These are phyloP conservation scores for Ustilago esculenta DNA, from an alignment of 1,284 basidiomycete genomes.

Conservation along the genomic window DNA sequence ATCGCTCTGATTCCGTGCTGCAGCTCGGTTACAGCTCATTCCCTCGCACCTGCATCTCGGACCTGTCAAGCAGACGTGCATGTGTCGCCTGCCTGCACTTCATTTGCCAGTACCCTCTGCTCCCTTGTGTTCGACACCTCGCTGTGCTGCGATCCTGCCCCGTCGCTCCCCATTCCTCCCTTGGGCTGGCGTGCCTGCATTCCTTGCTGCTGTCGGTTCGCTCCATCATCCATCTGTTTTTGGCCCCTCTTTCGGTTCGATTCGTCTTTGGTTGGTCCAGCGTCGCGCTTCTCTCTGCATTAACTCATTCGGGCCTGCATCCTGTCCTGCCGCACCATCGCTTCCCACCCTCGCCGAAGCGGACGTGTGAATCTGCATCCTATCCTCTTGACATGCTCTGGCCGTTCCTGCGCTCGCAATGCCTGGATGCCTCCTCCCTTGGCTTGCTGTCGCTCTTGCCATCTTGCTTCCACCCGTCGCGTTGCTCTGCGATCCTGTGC, in stretches of 20 bases:
- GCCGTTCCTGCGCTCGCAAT: constrained; percentile 6
- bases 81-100: constrained; percentile 24
- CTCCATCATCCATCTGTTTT: not conserved
- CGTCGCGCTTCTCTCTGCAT: constrained; percentile 9
- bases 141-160: not conserved
- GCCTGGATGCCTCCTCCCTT: constrained; percentile 35
- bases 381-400: constrained; percentile 9
- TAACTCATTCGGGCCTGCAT: constrained; percentile 10
- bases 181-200: constrained; percentile 2
- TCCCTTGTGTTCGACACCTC: constrained; percentile 12
- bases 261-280: constrained; percentile 17
- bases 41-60: constrained; percentile 49
- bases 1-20: constrained; percentile 14
- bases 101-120: constrained; percentile 2
- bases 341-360: constrained; percentile 37
- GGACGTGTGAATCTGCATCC: constrained; percentile 3
- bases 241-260: constrained; percentile 1
- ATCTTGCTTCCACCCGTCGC: not conserved
- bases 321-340: not conserved
- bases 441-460: too few species aligned
- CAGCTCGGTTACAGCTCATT: constrained; percentile 45
- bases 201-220: constrained; percentile 1
- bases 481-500: constrained; percentile 1
- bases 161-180: constrained; percentile 1
- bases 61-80: constrained; percentile 51